These are phyloP conservation scores for Symmetrospora coprosmae DNA, from an alignment of 768 basidiomycete species.

Conservation along the genomic window DNA sequence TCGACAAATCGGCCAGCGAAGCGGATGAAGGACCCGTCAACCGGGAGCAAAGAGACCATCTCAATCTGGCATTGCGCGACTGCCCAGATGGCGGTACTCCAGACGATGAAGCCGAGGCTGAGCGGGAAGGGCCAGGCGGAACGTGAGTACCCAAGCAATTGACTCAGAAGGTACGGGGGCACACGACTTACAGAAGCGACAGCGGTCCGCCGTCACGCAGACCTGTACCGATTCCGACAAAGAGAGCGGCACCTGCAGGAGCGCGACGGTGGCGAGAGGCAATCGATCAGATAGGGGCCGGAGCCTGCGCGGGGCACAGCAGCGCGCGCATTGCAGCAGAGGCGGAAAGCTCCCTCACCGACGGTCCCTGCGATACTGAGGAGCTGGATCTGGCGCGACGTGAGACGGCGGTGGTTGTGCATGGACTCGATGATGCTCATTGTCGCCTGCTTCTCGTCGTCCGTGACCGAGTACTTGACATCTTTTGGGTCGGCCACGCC, in stretches of 20 bases:
- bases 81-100: constrained; percentile 15
- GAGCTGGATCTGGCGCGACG: constrained; percentile 18
- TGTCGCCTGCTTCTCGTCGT: too few species aligned
- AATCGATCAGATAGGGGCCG: neutral
- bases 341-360: neutral
- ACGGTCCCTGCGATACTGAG: constrained; percentile 20
- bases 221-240: constrained; percentile 18
- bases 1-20: constrained; percentile 24
- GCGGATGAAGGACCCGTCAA: constrained; percentile 24
- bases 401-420: constrained; percentile 18
- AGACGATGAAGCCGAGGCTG: constrained; percentile 8
- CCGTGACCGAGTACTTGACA: too few species aligned
- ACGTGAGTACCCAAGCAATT: too few species aligned
- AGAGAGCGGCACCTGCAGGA: constrained; percentile 15
- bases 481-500: too few species aligned
- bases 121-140: too few species aligned
- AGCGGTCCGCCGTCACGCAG: constrained; percentile 18
- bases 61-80: constrained; percentile 20
- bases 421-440: constrained; percentile 16
- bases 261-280: neutral
- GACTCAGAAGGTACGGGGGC: too few species aligned
- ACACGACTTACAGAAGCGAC: too few species aligned
- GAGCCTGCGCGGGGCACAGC: neutral
- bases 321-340: neutral
- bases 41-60: constrained; percentile 22